A percentile compares a stretch with the other conserved stretches of the same genome.
phyloP scores from a whole-genome alignment of 2,329 filamentous ascomycete species.

The Penicillium oxalicum region DNA sequence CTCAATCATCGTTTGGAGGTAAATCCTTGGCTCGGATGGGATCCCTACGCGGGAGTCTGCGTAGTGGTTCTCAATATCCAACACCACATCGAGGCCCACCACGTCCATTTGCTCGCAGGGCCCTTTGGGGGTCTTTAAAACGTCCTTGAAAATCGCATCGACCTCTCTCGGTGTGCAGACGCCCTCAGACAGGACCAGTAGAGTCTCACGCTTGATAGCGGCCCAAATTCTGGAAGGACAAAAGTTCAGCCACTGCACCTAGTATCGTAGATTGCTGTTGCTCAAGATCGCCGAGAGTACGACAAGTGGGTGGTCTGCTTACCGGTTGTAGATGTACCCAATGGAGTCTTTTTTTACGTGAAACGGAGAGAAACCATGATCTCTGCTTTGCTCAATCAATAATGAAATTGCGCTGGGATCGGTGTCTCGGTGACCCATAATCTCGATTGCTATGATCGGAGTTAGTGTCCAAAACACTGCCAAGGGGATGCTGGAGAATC shows the following conservation, averaged over 20 bases:
- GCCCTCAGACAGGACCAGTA: constrained; percentile 31
- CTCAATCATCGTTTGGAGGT: constrained; percentile 27
- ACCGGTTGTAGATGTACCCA: constrained; percentile 40
- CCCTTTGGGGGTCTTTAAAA: constrained; percentile 32
- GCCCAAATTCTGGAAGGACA: constrained; percentile 33
- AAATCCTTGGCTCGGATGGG: constrained; percentile 28
- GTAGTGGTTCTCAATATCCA: constrained; percentile 39
- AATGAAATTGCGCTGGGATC: constrained; percentile 24
- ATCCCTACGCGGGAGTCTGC: constrained; percentile 26
- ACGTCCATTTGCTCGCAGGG: constrained; percentile 40
- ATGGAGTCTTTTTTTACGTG: constrained; percentile 33
- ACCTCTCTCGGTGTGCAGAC: constrained; percentile 34
- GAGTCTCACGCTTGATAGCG: constrained; percentile 39
- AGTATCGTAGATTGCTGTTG: too few relatives aligned
- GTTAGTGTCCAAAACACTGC: background rate
- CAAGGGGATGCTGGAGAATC: too few relatives aligned
- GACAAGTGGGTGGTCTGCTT: background rate
- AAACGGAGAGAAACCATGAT: constrained; percentile 35
- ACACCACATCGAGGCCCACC: constrained; percentile 38
- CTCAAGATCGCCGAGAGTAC: background rate
- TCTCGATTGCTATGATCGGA: constrained; percentile 29
- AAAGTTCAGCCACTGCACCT: background rate
- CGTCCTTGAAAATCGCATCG: constrained; percentile 34
- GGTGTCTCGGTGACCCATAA: constrained; percentile 36
- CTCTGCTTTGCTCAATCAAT: constrained; percentile 24